phyloP scores from a whole-genome alignment of 495 filamentous ascomycete genomes.

The Cryomyces antarcticus region DNA sequence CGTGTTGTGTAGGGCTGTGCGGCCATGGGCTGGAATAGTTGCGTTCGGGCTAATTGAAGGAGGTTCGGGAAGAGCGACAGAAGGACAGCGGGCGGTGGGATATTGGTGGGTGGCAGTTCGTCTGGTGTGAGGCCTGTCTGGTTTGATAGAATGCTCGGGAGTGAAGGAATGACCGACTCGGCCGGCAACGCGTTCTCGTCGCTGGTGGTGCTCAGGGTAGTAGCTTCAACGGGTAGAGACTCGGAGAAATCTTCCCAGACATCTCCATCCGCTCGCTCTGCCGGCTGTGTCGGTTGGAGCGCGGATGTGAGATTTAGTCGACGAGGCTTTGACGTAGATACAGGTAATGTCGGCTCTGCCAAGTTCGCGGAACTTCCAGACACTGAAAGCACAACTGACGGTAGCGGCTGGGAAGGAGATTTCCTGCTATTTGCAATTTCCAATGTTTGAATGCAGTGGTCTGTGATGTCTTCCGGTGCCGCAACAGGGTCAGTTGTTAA shows the following conservation, averaged over 20 bases:
- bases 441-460: conserved; percentile 6
- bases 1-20: conserved; percentile 29
- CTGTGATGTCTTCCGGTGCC: neutral
- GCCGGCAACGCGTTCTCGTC: neutral
- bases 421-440: neutral
- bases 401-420: neutral
- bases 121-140: conserved; percentile 1
- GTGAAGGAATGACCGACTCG: neutral
- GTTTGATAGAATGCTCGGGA: neutral
- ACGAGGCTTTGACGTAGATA: neutral
- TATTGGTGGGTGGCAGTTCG: conserved; percentile 53
- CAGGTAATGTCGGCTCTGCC: conserved; percentile 1
- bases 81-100: conserved; percentile 71
- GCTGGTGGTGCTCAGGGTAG: neutral
- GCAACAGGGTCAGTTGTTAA: conserved; percentile 6
- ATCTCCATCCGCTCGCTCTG: conserved; percentile 3
- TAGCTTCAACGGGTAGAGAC: conserved; percentile 3
- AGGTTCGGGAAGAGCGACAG: conserved; percentile 52
- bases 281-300: neutral
- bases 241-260: conserved; percentile 19
- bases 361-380: neutral
- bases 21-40: conserved; percentile 21
- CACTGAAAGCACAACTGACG: neutral
- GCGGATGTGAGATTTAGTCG: neutral
- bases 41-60: conserved; percentile 26